phyloP scores from a whole-genome alignment of 129 eudicot species.

The Pittosporum tobira region DNA sequence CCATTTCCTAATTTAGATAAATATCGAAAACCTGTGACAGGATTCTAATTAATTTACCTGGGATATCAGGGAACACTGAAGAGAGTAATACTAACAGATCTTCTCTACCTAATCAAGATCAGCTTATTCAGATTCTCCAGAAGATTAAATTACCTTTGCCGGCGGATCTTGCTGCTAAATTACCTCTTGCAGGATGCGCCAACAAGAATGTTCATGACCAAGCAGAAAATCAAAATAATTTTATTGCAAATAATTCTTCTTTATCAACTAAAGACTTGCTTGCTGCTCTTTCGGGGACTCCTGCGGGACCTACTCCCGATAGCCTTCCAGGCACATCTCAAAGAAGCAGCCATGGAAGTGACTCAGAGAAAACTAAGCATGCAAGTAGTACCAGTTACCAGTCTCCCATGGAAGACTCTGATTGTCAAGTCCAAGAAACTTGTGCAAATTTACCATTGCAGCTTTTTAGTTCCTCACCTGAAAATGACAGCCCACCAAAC shows the following conservation, averaged over 20 bases:
- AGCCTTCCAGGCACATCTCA: conserved; percentile 19
- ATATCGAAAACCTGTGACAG: neutral
- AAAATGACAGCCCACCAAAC: conserved; percentile 49
- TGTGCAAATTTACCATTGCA: conserved; percentile 45
- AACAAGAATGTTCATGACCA: conserved; percentile 26
- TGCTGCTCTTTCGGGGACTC: conserved; percentile 55
- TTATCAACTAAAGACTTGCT: conserved; percentile 72
- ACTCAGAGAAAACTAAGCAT: conserved; percentile 42
- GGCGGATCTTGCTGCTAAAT: conserved; percentile 30
- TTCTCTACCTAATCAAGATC: conserved; percentile 54
- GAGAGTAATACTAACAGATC: conserved; percentile 31
- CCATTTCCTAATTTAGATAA: neutral
- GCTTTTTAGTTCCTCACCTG: conserved; percentile 78
- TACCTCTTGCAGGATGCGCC: conserved; percentile 23
- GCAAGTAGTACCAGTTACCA: conserved; percentile 66
- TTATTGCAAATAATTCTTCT: conserved; percentile 28
- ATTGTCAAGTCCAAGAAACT: conserved; percentile 48
- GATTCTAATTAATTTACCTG: neutral
- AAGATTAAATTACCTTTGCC: conserved; percentile 69
- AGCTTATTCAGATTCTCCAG: conserved; percentile 67
- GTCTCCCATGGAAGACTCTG: conserved; percentile 74
- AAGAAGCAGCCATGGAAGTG: conserved; percentile 34
- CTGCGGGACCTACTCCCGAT: conserved; percentile 21
- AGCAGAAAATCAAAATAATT: conserved; percentile 24
- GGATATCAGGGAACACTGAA: conserved; percentile 44